Evolutionary conservation across 2,329 filamentous ascomycete genomes (phyloP), one percentile per base, ranked within the genome.

Genomic region (Trichophyton schoenleinii): DNA sequence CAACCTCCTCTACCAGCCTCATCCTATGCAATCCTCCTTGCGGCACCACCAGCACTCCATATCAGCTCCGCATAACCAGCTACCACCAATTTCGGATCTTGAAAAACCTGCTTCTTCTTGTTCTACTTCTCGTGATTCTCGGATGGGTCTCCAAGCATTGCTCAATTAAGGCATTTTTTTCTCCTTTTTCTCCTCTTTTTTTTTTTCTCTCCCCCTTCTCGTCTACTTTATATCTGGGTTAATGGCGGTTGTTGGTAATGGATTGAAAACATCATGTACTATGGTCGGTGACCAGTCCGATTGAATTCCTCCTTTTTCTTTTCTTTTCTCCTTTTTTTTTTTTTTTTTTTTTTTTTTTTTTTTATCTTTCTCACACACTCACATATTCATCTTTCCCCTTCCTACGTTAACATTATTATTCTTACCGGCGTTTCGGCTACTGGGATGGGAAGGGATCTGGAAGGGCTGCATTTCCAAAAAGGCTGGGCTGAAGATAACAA

Each of bases 141-240:
- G 74, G 18, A 75, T 75, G 72, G 73, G 73, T 31, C 67, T 75
- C 41, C 65, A 71, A 61, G 73, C 69, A 20, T 65, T 75, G 53
- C 68, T 75, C 41, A 75, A 75, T 62, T 75, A 66, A 71, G 62
- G 49, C 66, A 64, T 65, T 49, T 44, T 44, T 58, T 61, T 15
- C 11, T 31, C 8, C 34, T 49, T 22, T 28, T 18, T 49, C 31
- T 41, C 5, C 20, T 41, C 28, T 15, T 20, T 20, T 42, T 25
- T 41, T 41, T n/a, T 22, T 6, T 6, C 25, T 6, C 28, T 31
- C 28, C 28, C 28, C 36, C n/a, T 18, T 31, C 28, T 31, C 28
- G 28, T 34, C 18, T 57, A 15, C 28, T n/a, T 38, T 58, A 22
- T 31, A 44, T 55, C 28, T 25, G 52, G 52, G 28, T 55, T 55